These are phyloP conservation scores for Lagenaria siceraria DNA, from an alignment of 306 rosid genomes.

Conservation along the genomic window DNA sequence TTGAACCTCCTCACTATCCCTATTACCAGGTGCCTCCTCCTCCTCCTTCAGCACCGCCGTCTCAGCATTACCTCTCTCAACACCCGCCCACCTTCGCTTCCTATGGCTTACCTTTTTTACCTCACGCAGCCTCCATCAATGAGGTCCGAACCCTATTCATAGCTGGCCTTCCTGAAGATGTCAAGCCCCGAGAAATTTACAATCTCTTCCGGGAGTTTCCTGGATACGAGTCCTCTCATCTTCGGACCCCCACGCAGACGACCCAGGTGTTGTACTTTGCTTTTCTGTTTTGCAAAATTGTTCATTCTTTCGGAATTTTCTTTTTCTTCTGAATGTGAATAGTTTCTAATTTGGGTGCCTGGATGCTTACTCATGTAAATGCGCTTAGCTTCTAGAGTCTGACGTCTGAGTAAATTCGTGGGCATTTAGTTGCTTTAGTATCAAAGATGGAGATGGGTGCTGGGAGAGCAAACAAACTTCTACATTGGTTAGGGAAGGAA, in stretches of 20 bases:
- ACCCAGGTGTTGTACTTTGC: constrained; percentile 34
- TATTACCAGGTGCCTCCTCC: constrained; percentile 32
- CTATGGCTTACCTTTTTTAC: constrained; percentile 24
- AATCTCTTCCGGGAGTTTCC: constrained; percentile 80
- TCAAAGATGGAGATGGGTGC: not conserved
- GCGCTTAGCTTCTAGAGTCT: not conserved
- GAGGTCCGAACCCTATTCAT: constrained; percentile 89
- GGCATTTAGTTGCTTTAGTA: not conserved
- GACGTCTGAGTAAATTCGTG: not conserved
- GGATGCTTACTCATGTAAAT: not conserved
- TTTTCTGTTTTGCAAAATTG: not conserved
- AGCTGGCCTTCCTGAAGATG: constrained; percentile 87
- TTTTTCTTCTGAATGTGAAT: not conserved
- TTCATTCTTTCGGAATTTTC: not conserved
- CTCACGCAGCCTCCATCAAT: constrained; percentile 22
- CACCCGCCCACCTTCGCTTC: constrained; percentile 25
- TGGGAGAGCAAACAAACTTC: too few relatives aligned
- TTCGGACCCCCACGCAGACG: constrained; percentile 52
- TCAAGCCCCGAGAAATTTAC: constrained; percentile 78
- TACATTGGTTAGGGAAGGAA: too few relatives aligned
- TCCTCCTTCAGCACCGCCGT: constrained; percentile 6
- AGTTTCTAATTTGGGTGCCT: not conserved
- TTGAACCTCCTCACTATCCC: constrained; percentile 35
- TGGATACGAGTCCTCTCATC: constrained; percentile 91
- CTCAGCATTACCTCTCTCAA: constrained; percentile 3